Evolutionary conservation across 257 asterid genomes (phyloP).

Genomic region (Przewalskia tangutica): DNA sequence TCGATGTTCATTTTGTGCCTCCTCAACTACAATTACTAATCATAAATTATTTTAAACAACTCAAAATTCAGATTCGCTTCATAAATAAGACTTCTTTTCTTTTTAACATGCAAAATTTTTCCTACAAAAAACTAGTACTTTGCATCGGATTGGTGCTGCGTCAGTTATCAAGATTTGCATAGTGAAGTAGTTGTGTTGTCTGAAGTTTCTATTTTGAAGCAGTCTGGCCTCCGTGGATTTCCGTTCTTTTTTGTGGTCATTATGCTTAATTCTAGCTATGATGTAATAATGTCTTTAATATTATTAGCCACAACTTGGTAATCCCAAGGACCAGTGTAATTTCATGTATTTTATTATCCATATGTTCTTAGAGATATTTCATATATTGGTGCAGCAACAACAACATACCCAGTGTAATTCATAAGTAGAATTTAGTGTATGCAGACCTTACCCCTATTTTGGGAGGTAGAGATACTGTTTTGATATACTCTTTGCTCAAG

Average conservation of each 20-base stretch:
- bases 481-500: too few relatives aligned
- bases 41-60: too few relatives aligned
- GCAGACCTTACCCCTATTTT: too few relatives aligned
- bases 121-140: too few relatives aligned
- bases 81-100: too few relatives aligned
- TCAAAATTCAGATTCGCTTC: too few relatives aligned
- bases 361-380: background rate
- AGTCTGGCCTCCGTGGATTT: background rate
- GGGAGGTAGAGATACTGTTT: too few relatives aligned
- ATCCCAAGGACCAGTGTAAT: background rate
- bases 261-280: background rate
- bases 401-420: too few relatives aligned
- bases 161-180: constrained; percentile 68
- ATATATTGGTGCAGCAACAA: background rate
- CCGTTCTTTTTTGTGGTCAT: background rate
- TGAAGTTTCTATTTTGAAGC: background rate
- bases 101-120: too few relatives aligned
- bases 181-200: constrained; percentile 30
- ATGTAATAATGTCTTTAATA: background rate
- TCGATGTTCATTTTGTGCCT: too few relatives aligned
- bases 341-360: background rate
- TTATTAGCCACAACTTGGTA: background rate
- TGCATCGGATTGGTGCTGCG: constrained; percentile 57
- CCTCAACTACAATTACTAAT: too few relatives aligned
- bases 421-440: too few relatives aligned